Evolutionary conservation across 2,329 filamentous ascomycete species (phyloP).

Genomic region (Trichoderma sp.): DNA sequence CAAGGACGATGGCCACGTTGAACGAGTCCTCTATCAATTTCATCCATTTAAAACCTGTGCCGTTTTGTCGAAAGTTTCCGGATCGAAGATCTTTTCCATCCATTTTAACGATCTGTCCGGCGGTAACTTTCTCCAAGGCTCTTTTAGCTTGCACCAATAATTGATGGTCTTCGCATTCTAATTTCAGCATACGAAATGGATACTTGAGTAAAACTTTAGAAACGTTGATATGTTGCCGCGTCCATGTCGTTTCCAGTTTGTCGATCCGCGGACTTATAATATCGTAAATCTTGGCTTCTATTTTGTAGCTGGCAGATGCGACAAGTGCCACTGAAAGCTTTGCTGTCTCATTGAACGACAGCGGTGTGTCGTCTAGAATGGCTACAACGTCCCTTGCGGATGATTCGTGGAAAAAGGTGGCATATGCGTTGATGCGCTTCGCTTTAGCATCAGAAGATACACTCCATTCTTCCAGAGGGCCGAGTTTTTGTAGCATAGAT

Average conservation of each 20-base stretch:
- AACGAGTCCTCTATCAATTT: constrained; percentile 1
- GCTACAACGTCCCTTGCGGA: constrained; percentile 41
- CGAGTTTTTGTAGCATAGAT: constrained; percentile 39
- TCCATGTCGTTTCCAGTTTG: background rate
- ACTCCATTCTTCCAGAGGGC: constrained; percentile 44
- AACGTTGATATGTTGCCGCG: background rate
- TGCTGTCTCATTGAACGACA: constrained; percentile 39
- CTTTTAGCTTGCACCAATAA: constrained; percentile 14
- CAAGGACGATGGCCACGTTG: constrained; percentile 14
- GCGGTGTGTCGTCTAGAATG: constrained; percentile 31
- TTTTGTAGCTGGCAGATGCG: constrained; percentile 45
- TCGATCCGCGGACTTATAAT: constrained; percentile 40
- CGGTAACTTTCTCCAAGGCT: background rate
- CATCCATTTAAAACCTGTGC: background rate
- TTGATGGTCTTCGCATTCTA: constrained; percentile 18
- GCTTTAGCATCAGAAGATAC: constrained; percentile 32
- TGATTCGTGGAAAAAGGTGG: constrained; percentile 44
- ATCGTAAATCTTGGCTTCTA: constrained; percentile 41
- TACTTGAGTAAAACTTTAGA: background rate
- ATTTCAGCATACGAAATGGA: background rate
- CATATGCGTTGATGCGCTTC: constrained; percentile 47
- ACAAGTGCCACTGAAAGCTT: constrained; percentile 46
- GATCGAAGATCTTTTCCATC: constrained; percentile 8
- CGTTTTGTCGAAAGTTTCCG: background rate
- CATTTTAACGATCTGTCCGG: constrained; percentile 10